Evolutionary conservation across 345 rosid genomes (phyloP), one percentile per base, ranked within the genome.

Genomic region (Euclidium syriacum): DNA sequence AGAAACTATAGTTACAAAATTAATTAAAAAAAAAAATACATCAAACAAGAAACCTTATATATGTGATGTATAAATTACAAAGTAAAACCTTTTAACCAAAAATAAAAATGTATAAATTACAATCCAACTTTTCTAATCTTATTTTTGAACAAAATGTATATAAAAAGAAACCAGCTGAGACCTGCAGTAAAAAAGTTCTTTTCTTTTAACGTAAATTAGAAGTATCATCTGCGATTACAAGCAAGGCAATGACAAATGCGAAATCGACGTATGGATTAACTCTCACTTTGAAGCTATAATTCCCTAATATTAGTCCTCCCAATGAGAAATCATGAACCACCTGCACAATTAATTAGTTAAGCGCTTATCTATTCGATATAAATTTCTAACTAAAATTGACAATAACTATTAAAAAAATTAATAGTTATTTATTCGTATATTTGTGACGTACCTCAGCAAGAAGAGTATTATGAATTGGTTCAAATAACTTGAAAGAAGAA

Each of bases 381-480:
- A n/a, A n/a, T n/a, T n/a, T n/a, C n/a, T n/a, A n/a, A n/a, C n/a
- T n/a, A n/a, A n/a, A n/a, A n/a, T 27, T 27, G 30, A 27, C 30
- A 3, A 27, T 27, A 27, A 3, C 30, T 3, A 27, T 27, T 27
- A 3, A 6, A 27, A 27, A 6, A 27, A 27, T 6, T 27, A 27
- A 6, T 3, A 27, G 3, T 27, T 27, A 27, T 27, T 3, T 27
- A 27, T 27, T 3, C 6, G 6, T 27, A 27, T 27, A n/a, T n/a
- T n/a, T n/a, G n/a, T n/a, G 53, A 5, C 5, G 19, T 81, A 83
- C 95, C 90, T 82, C 83, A 7, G 90, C 86, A 64, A 87, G 76
- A 59, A 78, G 59, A 57, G 80, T 65, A 2, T 66, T 79, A 33
- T 76, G 67, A 34, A 52, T 43, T 34, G 69, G 83, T 25, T 57